These are phyloP conservation scores for Trichophyton simii DNA, from an alignment of 2,329 filamentous ascomycete species.

Conservation along the genomic window DNA sequence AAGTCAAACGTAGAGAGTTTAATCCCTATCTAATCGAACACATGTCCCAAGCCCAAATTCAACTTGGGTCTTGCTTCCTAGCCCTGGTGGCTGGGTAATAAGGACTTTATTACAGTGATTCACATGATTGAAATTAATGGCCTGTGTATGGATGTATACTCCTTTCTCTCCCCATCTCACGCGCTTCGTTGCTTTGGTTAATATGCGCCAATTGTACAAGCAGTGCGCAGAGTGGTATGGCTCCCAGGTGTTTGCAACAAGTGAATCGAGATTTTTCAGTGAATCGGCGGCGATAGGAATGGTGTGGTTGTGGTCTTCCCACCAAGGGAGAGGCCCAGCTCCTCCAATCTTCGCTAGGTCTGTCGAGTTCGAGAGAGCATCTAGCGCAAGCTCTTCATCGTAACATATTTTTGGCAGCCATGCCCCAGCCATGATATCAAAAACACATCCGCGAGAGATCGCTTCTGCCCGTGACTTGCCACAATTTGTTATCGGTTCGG, in stretches of 20 bases:
- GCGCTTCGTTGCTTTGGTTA: conserved; percentile 9
- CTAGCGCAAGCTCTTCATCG: conserved; percentile 5
- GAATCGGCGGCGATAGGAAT: conserved; percentile 3
- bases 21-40: background rate
- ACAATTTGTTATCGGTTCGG: background rate
- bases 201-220: conserved; percentile 10
- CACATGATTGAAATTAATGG: conserved; percentile 7
- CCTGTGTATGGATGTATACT: conserved; percentile 10
- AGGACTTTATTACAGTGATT: conserved; percentile 8
- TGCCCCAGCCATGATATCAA: conserved; percentile 9
- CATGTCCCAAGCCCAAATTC: conserved; percentile 9
- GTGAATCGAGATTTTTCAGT: conserved; percentile 3
- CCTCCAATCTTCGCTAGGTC: background rate
- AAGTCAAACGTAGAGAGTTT: background rate
- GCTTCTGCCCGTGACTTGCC: conserved; percentile 9
- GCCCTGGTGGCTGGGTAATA: conserved; percentile 3
- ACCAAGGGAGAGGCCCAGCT: conserved; percentile 8
- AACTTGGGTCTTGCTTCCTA: conserved; percentile 7
- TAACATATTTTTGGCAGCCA: conserved; percentile 11
- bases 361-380: background rate
- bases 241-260: conserved; percentile 11
- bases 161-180: conserved; percentile 7
- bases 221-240: conserved; percentile 9
- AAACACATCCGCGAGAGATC: conserved; percentile 5
- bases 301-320: conserved; percentile 7